Conservation (phyloP, 2,329 filamentous ascomycete species). For the Monosporascus cannonballus region DNA sequence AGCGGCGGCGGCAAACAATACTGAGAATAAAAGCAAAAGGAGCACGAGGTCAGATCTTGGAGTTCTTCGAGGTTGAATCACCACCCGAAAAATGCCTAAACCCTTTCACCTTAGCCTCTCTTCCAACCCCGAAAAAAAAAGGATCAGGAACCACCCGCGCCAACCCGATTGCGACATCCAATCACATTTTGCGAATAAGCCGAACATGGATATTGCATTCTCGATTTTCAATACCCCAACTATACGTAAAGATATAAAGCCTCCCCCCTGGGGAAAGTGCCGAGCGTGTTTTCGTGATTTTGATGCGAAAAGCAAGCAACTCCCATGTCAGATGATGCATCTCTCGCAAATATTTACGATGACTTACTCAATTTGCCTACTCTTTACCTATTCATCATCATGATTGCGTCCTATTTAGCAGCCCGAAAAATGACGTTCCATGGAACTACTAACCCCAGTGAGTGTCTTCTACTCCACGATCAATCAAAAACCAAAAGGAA, state of each 20-base stretch:
- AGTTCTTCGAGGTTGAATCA: not conserved
- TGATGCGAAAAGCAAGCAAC: too few species aligned
- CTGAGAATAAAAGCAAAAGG: not conserved
- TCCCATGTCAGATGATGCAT: not conserved
- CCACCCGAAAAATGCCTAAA: not conserved
- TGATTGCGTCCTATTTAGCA: not conserved
- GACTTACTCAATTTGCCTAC: too few species aligned
- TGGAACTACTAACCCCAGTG: not conserved
- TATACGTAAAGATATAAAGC: not conserved
- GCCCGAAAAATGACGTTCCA: not conserved
- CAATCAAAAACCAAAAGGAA: not conserved
- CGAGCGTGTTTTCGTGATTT: too few species aligned
- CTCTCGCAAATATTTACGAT: not conserved
- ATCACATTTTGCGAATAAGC: not conserved
- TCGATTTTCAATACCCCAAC: not conserved
- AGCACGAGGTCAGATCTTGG: not conserved
- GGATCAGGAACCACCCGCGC: not conserved
- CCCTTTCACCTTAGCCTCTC: not conserved
- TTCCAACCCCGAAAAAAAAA: not conserved
- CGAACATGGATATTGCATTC: not conserved
- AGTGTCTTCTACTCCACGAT: not conserved
- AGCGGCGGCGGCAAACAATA: too few species aligned
- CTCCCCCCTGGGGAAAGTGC: not conserved
- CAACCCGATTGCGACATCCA: not conserved
- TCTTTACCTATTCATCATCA: not conserved